phyloP scores from a whole-genome alignment of 2,329 filamentous ascomycete genomes.

The Allantophomopsis cytisporea region DNA sequence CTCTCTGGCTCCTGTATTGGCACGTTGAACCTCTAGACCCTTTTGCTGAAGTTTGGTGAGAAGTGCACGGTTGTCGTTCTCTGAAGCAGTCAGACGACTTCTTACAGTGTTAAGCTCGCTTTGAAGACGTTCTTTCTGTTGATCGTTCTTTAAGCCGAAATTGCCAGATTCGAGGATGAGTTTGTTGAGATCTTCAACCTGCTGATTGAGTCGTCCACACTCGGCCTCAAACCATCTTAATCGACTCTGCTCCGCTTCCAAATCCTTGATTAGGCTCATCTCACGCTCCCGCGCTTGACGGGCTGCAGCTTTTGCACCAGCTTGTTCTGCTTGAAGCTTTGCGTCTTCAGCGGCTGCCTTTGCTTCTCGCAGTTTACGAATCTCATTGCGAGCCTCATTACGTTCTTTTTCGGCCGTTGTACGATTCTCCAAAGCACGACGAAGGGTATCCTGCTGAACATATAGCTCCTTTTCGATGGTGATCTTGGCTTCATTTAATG shows the following conservation, averaged over 20 bases:
- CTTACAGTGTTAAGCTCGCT: conserved; percentile 84
- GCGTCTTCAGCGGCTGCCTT: conserved; percentile 80
- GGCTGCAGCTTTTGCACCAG: conserved; percentile 68
- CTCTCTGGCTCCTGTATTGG: conserved; percentile 74
- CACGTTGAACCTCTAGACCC: conserved; percentile 87
- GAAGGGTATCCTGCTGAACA: conserved; percentile 80
- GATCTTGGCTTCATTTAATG: conserved; percentile 87
- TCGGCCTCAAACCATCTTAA: conserved; percentile 71
- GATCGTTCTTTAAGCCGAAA: conserved; percentile 81
- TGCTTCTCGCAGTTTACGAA: conserved; percentile 68
- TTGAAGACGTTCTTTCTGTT: conserved; percentile 86
- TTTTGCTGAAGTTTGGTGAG: conserved; percentile 97
- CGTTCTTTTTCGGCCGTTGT: conserved; percentile 72
- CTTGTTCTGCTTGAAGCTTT: conserved; percentile 67
- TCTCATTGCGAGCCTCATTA: conserved; percentile 77
- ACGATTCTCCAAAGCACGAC: conserved; percentile 72
- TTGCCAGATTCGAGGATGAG: conserved; percentile 81
- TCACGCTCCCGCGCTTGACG: conserved; percentile 71
- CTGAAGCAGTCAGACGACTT: conserved; percentile 76
- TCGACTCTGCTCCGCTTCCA: conserved; percentile 65
- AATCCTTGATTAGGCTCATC: conserved; percentile 60
- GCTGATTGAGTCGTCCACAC: conserved; percentile 58
- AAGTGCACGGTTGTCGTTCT: conserved; percentile 91
- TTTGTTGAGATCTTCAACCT: conserved; percentile 77
- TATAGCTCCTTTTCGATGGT: conserved; percentile 98